These are phyloP conservation scores for Zygosaccharomyces gambellarensis DNA, from an alignment of 805 yeast species.

Conservation along the genomic window DNA sequence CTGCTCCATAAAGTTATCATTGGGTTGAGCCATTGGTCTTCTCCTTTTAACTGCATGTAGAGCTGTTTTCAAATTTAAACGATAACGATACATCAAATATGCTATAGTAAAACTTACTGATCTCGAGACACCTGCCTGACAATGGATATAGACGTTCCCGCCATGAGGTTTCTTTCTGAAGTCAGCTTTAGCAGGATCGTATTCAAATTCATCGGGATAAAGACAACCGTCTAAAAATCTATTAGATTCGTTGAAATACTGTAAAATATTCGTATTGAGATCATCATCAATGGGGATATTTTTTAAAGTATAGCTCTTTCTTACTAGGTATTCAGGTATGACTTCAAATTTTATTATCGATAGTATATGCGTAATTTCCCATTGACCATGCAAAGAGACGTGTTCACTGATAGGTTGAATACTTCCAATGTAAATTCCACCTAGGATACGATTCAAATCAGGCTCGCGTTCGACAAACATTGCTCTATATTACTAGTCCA, in stretches of 20 bases:
- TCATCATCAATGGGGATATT: slow-evolving; percentile 74
- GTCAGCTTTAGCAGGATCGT: slow-evolving; percentile 28
- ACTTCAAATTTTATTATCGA: slow-evolving; percentile 64
- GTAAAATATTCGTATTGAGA: slow-evolving; percentile 58
- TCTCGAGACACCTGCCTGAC: slow-evolving; percentile 91
- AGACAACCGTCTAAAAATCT: slow-evolving; percentile 63
- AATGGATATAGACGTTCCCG: slow-evolving; percentile 56
- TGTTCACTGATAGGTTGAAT: slow-evolving; percentile 56
- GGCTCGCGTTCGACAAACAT: slow-evolving; percentile 12
- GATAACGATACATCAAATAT: slow-evolving; percentile 76
- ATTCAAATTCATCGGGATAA: slow-evolving; percentile 39
- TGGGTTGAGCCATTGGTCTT: slow-evolving; percentile 60
- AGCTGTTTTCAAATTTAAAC: slow-evolving; percentile 55
- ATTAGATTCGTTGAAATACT: slow-evolving; percentile 56
- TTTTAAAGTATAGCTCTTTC: slow-evolving; percentile 44
- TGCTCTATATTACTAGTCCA: neutral
- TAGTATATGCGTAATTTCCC: slow-evolving; percentile 65
- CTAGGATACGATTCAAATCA: slow-evolving; percentile 55
- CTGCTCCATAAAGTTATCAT: slow-evolving; percentile 69
- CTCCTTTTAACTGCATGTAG: slow-evolving; percentile 70
- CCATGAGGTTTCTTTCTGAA: slow-evolving; percentile 37
- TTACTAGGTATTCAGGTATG: slow-evolving; percentile 44
- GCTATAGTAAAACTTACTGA: slow-evolving; percentile 84
- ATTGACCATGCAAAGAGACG: slow-evolving; percentile 45
- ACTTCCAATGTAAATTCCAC: slow-evolving; percentile 73